Conservation (phyloP, 148 eudicot genomes). For the Heliosperma pusillum region DNA sequence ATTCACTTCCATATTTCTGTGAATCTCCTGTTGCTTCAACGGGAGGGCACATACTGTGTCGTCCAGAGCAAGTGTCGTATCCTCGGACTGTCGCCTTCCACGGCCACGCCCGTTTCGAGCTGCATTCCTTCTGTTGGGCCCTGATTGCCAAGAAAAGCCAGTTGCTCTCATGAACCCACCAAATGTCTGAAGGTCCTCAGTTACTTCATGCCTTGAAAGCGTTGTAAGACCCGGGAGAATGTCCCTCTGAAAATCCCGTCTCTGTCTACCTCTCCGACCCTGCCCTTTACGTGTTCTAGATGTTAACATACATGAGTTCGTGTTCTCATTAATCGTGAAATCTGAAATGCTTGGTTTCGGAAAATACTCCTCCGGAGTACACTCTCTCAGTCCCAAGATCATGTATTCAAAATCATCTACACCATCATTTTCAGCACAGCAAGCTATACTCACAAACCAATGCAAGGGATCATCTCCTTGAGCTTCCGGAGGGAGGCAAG, state of each 20-base stretch:
- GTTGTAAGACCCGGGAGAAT: constrained; percentile 82
- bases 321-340: constrained; percentile 28
- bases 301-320: constrained; percentile 23
- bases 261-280: constrained; percentile 72
- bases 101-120: constrained; percentile 47
- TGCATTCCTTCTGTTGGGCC: constrained; percentile 47
- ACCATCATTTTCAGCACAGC: constrained; percentile 9
- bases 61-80: constrained; percentile 26
- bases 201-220: constrained; percentile 77
- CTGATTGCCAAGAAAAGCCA: constrained; percentile 66
- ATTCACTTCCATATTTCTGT: constrained; percentile 38
- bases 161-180: constrained; percentile 85
- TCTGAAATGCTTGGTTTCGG: constrained; percentile 59
- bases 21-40: constrained; percentile 19
- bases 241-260: constrained; percentile 81
- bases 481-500: constrained; percentile 24
- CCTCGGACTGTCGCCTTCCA: constrained; percentile 52
- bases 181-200: constrained; percentile 84
- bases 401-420: constrained; percentile 66
- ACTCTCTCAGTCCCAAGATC: constrained; percentile 54
- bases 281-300: constrained; percentile 53
- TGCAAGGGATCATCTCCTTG: constrained; percentile 22
- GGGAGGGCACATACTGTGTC: constrained; percentile 28
- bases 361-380: constrained; percentile 65
- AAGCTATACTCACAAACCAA: constrained; percentile 6